A percentile compares a stretch with the other conserved stretches of the same genome.
Conservation (phyloP, 2,329 filamentous ascomycete genomes). For the Cercospora sp. region DNA sequence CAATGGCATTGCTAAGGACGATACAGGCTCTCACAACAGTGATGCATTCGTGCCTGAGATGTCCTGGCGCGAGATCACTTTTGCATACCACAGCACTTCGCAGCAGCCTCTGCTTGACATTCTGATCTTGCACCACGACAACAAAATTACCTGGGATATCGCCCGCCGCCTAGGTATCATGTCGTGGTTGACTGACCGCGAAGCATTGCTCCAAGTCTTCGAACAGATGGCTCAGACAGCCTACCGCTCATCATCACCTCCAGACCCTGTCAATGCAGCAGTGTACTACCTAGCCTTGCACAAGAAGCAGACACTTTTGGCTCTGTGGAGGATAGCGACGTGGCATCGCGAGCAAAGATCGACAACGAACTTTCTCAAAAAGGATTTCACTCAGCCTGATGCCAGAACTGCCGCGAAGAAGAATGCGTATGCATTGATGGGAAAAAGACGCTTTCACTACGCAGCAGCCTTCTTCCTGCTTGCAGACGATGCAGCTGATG, state of each 20-base stretch:
- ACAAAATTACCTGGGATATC: slow-evolving; percentile 78
- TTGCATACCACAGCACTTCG: slow-evolving; percentile 68
- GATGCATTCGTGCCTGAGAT: slow-evolving; percentile 46
- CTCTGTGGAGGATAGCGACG: slow-evolving; percentile 89
- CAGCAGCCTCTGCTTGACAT: slow-evolving; percentile 85
- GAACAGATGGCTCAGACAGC: slow-evolving; percentile 90
- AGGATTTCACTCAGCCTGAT: slow-evolving; percentile 83
- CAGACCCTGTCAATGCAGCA: slow-evolving; percentile 87
- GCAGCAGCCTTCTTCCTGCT: slow-evolving; percentile 94
- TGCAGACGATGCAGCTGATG: slow-evolving; percentile 80
- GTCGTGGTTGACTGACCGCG: slow-evolving; percentile 84
- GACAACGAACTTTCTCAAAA: slow-evolving; percentile 78
- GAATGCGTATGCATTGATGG: slow-evolving; percentile 93
- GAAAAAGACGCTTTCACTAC: slow-evolving; percentile 88
- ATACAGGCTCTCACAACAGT: background rate
- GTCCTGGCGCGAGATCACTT: slow-evolving; percentile 73
- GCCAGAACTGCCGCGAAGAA: slow-evolving; percentile 91
- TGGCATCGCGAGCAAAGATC: slow-evolving; percentile 84
- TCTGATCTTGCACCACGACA: slow-evolving; percentile 69
- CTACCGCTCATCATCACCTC: slow-evolving; percentile 83
- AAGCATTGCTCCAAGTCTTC: slow-evolving; percentile 78
- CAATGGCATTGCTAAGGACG: slow-evolving; percentile 34
- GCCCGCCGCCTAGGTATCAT: slow-evolving; percentile 87
- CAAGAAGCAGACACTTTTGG: slow-evolving; percentile 88
- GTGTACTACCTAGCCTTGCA: slow-evolving; percentile 83